phyloP scores from a whole-genome alignment of 2,329 filamentous ascomycete species.

The Lachnellula occidentalis region DNA sequence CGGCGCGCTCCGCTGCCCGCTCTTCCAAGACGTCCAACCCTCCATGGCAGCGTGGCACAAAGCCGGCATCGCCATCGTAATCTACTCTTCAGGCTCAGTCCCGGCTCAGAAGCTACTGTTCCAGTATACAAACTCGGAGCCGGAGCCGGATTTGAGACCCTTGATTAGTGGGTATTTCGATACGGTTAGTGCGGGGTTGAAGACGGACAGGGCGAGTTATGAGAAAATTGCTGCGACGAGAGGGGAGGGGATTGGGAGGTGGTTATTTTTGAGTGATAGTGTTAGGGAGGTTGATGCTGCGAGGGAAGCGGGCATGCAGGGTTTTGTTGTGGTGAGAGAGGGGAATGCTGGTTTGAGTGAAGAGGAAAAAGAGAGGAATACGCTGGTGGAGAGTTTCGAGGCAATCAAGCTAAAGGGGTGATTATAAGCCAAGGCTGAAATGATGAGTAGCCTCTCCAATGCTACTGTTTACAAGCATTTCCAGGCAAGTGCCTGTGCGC shows the following conservation, averaged over 20 bases:
- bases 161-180: conserved; percentile 68
- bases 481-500: too few species aligned
- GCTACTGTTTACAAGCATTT: too few species aligned
- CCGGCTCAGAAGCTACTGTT: conserved; percentile 78
- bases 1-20: conserved; percentile 63
- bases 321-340: conserved; percentile 57
- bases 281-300: conserved; percentile 63
- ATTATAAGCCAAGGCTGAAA: background rate
- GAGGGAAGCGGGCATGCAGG: conserved; percentile 55
- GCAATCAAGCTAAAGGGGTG: conserved; percentile 11
- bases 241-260: conserved; percentile 44
- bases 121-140: conserved; percentile 50
- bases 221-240: conserved; percentile 27
- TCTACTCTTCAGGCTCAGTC: conserved; percentile 79
- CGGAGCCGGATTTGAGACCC: conserved; percentile 49
- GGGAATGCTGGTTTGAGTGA: conserved; percentile 62
- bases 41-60: conserved; percentile 55
- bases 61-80: conserved; percentile 54
- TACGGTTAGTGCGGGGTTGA: conserved; percentile 73
- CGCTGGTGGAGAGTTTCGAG: conserved; percentile 27
- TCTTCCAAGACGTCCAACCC: conserved; percentile 70
- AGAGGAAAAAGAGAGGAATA: conserved; percentile 35
- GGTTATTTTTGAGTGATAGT: conserved; percentile 81
- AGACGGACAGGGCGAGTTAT: conserved; percentile 64
- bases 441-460: background rate